Evolutionary conservation across 2,329 filamentous ascomycete genomes (phyloP).

Genomic region (Xylariaceae sp.): DNA sequence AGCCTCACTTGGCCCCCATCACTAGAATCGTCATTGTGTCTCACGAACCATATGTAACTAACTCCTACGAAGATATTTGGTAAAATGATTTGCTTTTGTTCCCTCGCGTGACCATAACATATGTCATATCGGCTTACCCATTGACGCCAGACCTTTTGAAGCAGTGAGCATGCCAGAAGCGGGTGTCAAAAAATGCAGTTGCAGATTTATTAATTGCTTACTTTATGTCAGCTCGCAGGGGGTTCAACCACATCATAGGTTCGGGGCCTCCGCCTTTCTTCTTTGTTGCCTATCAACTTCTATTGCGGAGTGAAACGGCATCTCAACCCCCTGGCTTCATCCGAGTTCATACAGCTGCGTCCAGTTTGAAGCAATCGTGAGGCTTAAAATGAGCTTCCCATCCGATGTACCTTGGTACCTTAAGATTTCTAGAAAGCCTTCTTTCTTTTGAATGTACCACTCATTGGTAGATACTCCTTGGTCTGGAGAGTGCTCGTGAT

Average conservation of each 20-base stretch:
- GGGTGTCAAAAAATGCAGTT: constrained; percentile 1
- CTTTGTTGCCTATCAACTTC: neutral
- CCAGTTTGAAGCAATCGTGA: neutral
- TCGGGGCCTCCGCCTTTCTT: constrained; percentile 17
- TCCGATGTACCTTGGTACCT: neutral
- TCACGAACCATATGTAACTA: neutral
- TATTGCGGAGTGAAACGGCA: too few relatives aligned
- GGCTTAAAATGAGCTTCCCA: neutral
- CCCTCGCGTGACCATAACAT: neutral
- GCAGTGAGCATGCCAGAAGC: neutral
- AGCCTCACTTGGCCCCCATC: constrained; percentile 21
- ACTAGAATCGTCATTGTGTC: neutral
- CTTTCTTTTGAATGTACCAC: neutral
- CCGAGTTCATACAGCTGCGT: too few relatives aligned
- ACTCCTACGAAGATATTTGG: neutral
- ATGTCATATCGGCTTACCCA: neutral
- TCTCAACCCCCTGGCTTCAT: too few relatives aligned
- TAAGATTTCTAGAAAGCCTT: neutral
- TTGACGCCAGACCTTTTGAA: neutral
- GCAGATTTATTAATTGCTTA: constrained; percentile 25
- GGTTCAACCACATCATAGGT: neutral
- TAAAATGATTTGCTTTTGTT: neutral
- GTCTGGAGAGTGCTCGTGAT: neutral
- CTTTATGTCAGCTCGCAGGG: constrained; percentile 18
- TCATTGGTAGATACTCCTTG: neutral